A percentile compares a stretch with the other conserved stretches of the same genome.
These are phyloP conservation scores for Phytophthora idaei DNA, from an alignment of 352 stramenopile genomes.

Conservation along the genomic window DNA sequence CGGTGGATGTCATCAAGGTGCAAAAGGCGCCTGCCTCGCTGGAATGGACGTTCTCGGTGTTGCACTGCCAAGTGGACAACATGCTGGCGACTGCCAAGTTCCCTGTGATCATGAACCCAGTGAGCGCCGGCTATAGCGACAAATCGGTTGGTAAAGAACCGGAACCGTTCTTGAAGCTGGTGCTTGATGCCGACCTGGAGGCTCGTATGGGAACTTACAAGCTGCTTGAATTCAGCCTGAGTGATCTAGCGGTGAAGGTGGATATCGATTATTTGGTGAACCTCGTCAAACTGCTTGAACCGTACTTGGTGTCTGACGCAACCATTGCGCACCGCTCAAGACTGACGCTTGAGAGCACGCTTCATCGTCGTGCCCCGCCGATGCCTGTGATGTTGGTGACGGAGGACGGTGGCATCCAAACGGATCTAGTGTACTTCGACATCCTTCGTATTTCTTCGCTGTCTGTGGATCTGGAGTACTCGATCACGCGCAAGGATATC, in stretches of 20 bases:
- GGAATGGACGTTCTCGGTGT: slow-evolving; percentile 77
- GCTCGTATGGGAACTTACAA: slow-evolving; percentile 86
- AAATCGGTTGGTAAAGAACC: slow-evolving; percentile 62
- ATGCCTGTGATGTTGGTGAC: slow-evolving; percentile 63
- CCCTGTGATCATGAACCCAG: slow-evolving; percentile 83
- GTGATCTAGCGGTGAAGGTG: slow-evolving; percentile 75
- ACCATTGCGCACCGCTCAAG: slow-evolving; percentile 64
- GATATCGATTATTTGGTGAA: slow-evolving; percentile 88
- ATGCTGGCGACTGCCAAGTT: slow-evolving; percentile 85
- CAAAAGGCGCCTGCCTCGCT: slow-evolving; percentile 75
- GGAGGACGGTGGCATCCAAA: slow-evolving; percentile 70
- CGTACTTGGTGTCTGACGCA: slow-evolving; percentile 74
- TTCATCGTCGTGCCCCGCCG: slow-evolving; percentile 63
- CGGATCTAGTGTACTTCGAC: slow-evolving; percentile 86
- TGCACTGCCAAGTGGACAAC: slow-evolving; percentile 86
- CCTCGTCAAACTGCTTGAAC: slow-evolving; percentile 81
- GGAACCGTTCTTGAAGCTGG: slow-evolving; percentile 71
- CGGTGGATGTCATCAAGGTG: slow-evolving; percentile 75
- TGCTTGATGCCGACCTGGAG: slow-evolving; percentile 76
- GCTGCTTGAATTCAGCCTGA: slow-evolving; percentile 74
- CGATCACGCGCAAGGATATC: slow-evolving; percentile 86
- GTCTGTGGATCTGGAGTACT: slow-evolving; percentile 80
- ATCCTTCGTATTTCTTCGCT: slow-evolving; percentile 75
- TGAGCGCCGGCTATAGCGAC: slow-evolving; percentile 81
- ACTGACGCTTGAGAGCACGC: slow-evolving; percentile 61